Conservation (phyloP, 202 grass and related monocot species). For the Saccharum hybrid region DNA sequence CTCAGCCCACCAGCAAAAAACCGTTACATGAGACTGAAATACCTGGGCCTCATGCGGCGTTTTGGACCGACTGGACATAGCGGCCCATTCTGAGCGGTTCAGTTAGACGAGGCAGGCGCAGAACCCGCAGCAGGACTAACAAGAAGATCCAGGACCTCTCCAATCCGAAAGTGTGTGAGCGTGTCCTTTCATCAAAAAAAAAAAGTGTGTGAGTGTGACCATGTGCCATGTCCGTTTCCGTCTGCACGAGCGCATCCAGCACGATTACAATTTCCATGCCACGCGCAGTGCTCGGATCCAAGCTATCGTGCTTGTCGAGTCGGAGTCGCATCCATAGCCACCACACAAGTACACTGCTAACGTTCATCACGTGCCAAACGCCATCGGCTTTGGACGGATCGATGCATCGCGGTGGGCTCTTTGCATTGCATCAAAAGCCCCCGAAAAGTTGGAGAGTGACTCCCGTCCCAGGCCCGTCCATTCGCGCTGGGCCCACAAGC, state of each 20-base stretch:
- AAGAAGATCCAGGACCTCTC: too few species aligned
- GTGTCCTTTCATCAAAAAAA: too few species aligned
- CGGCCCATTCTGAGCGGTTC: not conserved
- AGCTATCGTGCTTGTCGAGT: not conserved
- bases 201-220: not conserved
- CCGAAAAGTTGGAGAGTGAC: too few species aligned
- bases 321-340: not conserved
- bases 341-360: not conserved
- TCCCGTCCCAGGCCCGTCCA: not conserved
- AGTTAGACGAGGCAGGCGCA: not conserved
- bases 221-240: not conserved
- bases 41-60: not conserved
- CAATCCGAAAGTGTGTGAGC: too few species aligned
- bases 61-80: not conserved
- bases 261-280: not conserved
- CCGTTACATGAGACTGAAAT: not conserved
- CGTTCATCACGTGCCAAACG: conserved; percentile 12
- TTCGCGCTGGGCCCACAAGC: not conserved
- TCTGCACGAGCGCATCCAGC: not conserved
- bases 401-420: too few species aligned
- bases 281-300: not conserved
- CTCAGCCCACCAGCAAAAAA: not conserved
- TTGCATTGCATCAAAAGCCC: too few species aligned
- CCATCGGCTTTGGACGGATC: not conserved
- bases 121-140: too few species aligned